Evolutionary conservation across 352 stramenopile species (phyloP).

Genomic region (Hyaloperonospora arabidopsidis): DNA sequence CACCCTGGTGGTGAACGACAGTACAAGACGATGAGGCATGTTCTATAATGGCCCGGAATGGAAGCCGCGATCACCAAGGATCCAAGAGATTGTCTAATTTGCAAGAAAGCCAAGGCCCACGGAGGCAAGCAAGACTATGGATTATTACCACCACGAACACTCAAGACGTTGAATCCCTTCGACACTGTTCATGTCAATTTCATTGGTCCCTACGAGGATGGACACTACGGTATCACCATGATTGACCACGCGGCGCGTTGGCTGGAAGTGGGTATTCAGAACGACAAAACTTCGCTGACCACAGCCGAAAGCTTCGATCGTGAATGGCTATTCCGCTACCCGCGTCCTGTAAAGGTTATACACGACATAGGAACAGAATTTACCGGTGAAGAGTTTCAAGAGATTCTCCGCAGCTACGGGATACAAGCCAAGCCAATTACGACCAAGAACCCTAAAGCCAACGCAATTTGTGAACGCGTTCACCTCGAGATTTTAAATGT

Average conservation of each 20-base stretch:
- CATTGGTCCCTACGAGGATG: too few species aligned
- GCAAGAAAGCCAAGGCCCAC: background rate
- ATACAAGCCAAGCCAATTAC: background rate
- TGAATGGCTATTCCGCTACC: background rate
- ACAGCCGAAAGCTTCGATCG: slow-evolving; percentile 1
- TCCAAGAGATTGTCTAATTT: background rate
- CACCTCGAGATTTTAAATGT: background rate
- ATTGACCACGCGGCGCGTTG: too few species aligned
- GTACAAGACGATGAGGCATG: too few species aligned
- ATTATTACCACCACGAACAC: background rate
- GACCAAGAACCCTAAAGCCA: background rate
- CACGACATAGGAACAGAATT: background rate
- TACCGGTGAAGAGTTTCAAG: background rate
- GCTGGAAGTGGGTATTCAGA: too few species aligned
- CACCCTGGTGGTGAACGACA: too few species aligned
- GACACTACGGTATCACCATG: too few species aligned
- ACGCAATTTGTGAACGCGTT: background rate
- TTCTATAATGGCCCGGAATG: background rate
- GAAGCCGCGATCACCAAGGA: background rate
- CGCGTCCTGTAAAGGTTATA: background rate
- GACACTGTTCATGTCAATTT: too few species aligned
- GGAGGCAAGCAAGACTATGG: slow-evolving; percentile 1
- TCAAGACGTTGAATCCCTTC: too few species aligned
- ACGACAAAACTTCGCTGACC: background rate
- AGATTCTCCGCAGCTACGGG: background rate